Base-by-base conservation (phyloP, 108 stramenopile genomes). In the Aurantiochytrium sp. region DNA sequence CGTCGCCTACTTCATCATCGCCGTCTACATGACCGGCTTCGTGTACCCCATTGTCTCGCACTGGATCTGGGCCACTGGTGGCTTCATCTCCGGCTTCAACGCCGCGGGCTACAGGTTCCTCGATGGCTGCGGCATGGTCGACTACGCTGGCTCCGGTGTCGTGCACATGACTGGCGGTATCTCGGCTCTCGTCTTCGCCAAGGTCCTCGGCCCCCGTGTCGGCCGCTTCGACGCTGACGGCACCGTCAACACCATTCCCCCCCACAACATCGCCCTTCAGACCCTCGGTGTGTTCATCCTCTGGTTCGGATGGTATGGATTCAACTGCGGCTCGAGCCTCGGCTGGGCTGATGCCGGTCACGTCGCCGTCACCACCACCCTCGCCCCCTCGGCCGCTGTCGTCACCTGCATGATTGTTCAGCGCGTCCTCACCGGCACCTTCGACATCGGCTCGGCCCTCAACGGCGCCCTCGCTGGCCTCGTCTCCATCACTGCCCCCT, bases 291-390 rank as follows among this genome's bases (percentile, higher is more conserved):
- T 94, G 4, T 94, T 97, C 91, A 92, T 96, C 88, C 94, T 98
- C 4, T 96, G 96, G 96, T 94, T 96, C 68, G 97, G 96, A 48
- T 98, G 97, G 97, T 96, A 96, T 87, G 96, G 96, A 32, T 97
- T 97, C 96, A 97, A 97, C 92, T 91, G 93, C 8, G 96, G 95
- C 19, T 94, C 93, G 41, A 95, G 96, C 30, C 91, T 96, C 19
- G 59, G 86, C 17, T 94, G 95, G 81, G 65, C 85, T 31, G 90
- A 88, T 8, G 55, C 52, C 6, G 94, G 89, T 17, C 88, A 90
- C 10, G 88, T 96, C 37, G 96, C 93, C 15, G 95, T 97, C 69
- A 98, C 95, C 87, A 97, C 97, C 55, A 98, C 97, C 86, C 87
- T 97, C 34, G 94, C 95, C 90, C 54, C 89, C 93, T 95, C 90